phyloP scores from a whole-genome alignment of 208 protist species.

The Lotmaria passim region DNA sequence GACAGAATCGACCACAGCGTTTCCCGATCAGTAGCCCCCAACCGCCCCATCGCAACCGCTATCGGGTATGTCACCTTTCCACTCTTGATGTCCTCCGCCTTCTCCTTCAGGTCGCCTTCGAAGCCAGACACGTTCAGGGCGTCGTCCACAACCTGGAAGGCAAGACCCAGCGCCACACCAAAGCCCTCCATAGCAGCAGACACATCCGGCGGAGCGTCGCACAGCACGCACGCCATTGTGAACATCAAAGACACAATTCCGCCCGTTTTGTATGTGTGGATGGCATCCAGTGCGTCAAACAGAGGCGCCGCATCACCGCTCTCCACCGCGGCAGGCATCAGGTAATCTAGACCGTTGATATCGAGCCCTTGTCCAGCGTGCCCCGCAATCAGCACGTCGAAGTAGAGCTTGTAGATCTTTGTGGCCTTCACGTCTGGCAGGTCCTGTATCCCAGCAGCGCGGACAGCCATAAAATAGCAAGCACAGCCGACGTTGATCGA shows the following conservation, averaged over 20 bases:
- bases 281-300: conserved; percentile 43
- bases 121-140: conserved; percentile 52
- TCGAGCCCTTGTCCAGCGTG: conserved; percentile 78
- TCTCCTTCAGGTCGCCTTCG: conserved; percentile 43
- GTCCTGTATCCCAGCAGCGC: conserved; percentile 43
- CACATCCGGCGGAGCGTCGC: conserved; percentile 33
- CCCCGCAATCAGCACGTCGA: conserved; percentile 57
- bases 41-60: conserved; percentile 45
- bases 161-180: conserved; percentile 49
- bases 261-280: conserved; percentile 73
- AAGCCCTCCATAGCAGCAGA: conserved; percentile 46
- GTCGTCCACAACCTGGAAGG: conserved; percentile 81
- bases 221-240: conserved; percentile 55
- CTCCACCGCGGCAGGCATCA: conserved; percentile 56
- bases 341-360: conserved; percentile 54
- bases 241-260: conserved; percentile 42
- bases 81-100: conserved; percentile 51
- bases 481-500: conserved; percentile 75
- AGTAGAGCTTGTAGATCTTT: conserved; percentile 62
- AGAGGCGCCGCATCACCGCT: conserved; percentile 46
- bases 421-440: conserved; percentile 43
- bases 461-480: conserved; percentile 73
- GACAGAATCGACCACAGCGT: conserved; percentile 45
- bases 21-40: conserved; percentile 36
- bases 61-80: conserved; percentile 77